Conservation (phyloP, 2,329 filamentous ascomycete species). For the Aspergillus novoparasiticus region DNA sequence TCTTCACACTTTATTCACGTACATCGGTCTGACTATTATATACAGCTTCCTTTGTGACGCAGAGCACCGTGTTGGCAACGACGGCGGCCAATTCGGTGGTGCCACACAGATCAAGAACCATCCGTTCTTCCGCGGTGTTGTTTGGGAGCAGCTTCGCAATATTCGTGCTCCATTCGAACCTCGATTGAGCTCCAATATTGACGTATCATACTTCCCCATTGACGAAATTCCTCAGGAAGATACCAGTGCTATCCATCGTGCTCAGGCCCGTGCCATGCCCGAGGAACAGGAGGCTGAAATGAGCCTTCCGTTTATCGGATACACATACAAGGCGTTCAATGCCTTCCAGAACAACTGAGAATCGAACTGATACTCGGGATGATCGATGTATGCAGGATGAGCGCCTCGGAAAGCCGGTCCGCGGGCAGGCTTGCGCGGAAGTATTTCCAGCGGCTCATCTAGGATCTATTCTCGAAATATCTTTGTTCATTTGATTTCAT, state of each 20-base stretch:
- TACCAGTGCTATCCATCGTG: slow-evolving; percentile 82
- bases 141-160: slow-evolving; percentile 87
- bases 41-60: slow-evolving; percentile 87
- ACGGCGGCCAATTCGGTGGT: slow-evolving; percentile 62
- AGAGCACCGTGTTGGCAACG: slow-evolving; percentile 83
- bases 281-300: slow-evolving; percentile 86
- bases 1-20: neutral
- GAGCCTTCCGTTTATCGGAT: slow-evolving; percentile 93
- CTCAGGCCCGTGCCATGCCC: slow-evolving; percentile 74
- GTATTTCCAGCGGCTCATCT: slow-evolving; percentile 24
- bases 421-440: slow-evolving; percentile 39
- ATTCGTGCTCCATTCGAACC: slow-evolving; percentile 97
- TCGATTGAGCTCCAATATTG: slow-evolving; percentile 86
- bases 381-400: slow-evolving; percentile 22
- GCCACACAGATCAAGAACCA: slow-evolving; percentile 92
- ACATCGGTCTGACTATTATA: slow-evolving; percentile 26
- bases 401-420: slow-evolving; percentile 24
- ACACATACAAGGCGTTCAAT: slow-evolving; percentile 97
- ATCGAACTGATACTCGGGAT: slow-evolving; percentile 21
- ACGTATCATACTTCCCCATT: slow-evolving; percentile 97
- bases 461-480: slow-evolving; percentile 25
- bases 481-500: slow-evolving; percentile 33
- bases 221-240: slow-evolving; percentile 98
- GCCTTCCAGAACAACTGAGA: slow-evolving; percentile 55
- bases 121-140: slow-evolving; percentile 93